These are phyloP conservation scores for Lentinus tigrinus DNA, from an alignment of 768 basidiomycete genomes.

Conservation along the genomic window DNA sequence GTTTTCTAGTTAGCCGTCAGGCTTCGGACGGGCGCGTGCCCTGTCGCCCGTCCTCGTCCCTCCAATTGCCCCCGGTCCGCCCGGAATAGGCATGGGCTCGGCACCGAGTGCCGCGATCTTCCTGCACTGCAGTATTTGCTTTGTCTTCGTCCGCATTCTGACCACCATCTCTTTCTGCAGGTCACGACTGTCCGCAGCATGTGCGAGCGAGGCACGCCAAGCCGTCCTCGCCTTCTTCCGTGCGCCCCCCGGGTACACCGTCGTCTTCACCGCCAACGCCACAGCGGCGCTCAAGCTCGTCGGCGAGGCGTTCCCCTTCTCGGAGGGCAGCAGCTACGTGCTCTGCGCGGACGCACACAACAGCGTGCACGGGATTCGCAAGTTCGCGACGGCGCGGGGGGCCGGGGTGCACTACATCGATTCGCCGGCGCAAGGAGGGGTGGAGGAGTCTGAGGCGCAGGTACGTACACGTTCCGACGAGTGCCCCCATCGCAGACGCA, in stretches of 20 bases:
- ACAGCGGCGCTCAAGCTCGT: constrained; percentile 78
- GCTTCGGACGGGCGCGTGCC: neutral
- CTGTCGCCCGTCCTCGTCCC: neutral
- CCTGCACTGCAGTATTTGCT: neutral
- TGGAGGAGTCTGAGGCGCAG: constrained; percentile 57
- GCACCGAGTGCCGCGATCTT: constrained; percentile 12
- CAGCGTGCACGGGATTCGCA: constrained; percentile 78
- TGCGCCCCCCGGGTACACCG: constrained; percentile 74
- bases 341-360: constrained; percentile 81
- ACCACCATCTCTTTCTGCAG: constrained; percentile 37
- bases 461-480: constrained; percentile 35
- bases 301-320: constrained; percentile 78
- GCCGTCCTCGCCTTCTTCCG: constrained; percentile 77
- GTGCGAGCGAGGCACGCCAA: constrained; percentile 65
- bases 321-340: constrained; percentile 54
- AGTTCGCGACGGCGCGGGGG: constrained; percentile 59
- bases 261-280: constrained; percentile 81
- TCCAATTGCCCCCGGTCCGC: neutral
- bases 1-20: constrained; percentile 1
- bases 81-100: constrained; percentile 9
- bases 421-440: constrained; percentile 62
- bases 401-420: constrained; percentile 64
- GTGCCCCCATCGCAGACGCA: neutral
- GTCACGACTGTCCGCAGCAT: constrained; percentile 66
- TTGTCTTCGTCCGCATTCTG: constrained; percentile 1